These are phyloP conservation scores for Cyclaneusma minus DNA, from an alignment of 2,329 filamentous ascomycete genomes.

Conservation along the genomic window DNA sequence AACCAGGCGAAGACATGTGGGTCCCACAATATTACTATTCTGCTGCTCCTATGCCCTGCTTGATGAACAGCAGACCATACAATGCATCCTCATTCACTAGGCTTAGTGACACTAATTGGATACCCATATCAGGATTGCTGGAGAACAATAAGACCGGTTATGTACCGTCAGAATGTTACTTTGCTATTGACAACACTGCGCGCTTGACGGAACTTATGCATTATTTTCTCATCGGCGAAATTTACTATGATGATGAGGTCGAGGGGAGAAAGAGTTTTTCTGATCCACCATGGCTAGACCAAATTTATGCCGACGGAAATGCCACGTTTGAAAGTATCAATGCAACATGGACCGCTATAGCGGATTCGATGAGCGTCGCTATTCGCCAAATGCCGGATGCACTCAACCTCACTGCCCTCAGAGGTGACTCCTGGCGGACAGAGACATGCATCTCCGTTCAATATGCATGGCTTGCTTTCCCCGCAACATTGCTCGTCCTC, in stretches of 20 bases:
- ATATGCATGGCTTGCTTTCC: background rate
- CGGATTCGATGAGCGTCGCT: background rate
- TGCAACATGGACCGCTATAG: background rate
- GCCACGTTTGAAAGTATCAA: background rate
- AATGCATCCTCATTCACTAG: background rate
- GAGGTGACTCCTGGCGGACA: too few species aligned
- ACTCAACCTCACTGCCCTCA: constrained; percentile 1
- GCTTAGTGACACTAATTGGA: background rate
- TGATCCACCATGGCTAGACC: too few species aligned
- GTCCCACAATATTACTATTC: background rate
- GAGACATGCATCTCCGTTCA: too few species aligned
- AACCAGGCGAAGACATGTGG: background rate
- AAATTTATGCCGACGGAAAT: background rate
- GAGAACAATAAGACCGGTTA: background rate
- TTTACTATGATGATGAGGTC: too few species aligned
- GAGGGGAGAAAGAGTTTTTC: too few species aligned
- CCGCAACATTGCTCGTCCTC: background rate
- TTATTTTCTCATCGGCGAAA: too few species aligned
- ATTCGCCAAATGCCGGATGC: background rate
- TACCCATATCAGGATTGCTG: background rate
- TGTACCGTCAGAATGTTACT: too few species aligned
- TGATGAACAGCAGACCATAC: background rate
- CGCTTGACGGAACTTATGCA: too few species aligned
- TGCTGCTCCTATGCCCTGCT: background rate
- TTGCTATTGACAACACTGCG: too few species aligned